Evolutionary conservation across 2,329 filamentous ascomycete genomes (phyloP), one percentile per base, ranked within the genome.

Genomic region (Acarospora socialis): DNA sequence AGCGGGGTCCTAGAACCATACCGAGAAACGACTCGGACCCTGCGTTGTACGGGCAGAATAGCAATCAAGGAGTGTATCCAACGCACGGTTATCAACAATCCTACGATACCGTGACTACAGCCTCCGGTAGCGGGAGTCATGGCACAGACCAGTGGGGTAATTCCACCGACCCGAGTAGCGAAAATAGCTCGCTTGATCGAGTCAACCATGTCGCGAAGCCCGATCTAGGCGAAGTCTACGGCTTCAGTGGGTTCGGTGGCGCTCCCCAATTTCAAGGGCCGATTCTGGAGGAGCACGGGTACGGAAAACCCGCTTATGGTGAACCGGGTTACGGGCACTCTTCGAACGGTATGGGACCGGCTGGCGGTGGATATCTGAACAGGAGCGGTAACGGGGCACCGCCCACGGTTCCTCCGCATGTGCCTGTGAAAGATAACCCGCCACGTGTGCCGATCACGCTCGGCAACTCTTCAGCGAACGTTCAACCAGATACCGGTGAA

Each of bases 101-200:
- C 2, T 81, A 87, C 54, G 84, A 93, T 53, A 93, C 83, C 2
- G 78, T 92, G 26, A 79, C 79, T 21, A 83, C 81, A 8, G 78
- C 77, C 37, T 73, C 75, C 7, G 77, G 74, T 14, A 81, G 75
- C 47, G 80, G 75, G 30, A 79, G 72, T 44, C 73, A 77, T 41
- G 73, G 62, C 33, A 63, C 63, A 32, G 84, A 93, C 36, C 75
- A 75, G 8, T 76, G 71, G 49, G 77, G 75, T 34, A 86, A 90
- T 54, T 77, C 77, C 42, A 92, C 83, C 37, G 84, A 93, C 50
- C 86, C 81, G 60, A 90, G 81, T 59, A 93, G 84, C 50, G 81
- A 93, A 50, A 92, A 92, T 58, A 92, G 82, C 59, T 92, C 83
- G 2, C 72, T 92, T 44, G 82, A 93, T 50, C 76, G 82, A 39